Evolutionary conservation across 768 basidiomycete genomes (phyloP), one percentile per base, ranked within the genome.

Genomic region (Hericium rajendrae): DNA sequence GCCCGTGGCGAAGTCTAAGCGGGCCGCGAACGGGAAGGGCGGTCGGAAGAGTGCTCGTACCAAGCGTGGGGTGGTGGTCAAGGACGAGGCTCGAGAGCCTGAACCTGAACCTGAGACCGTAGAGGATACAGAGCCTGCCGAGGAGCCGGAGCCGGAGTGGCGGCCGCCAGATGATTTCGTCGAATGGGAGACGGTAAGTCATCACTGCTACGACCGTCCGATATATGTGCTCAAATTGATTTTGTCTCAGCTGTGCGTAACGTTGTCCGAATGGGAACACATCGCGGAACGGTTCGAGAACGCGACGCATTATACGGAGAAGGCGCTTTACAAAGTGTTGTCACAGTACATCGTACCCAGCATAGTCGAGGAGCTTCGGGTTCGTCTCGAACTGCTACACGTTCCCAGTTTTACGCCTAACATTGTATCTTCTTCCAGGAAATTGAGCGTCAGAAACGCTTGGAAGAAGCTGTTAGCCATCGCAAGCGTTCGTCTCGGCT

Each of bases 401-500:
- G 32, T 32, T 32, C 32, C 9, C 32, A 32, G 6, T 32, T 10
- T 6, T 8, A 6, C 32, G 6, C 6, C 32, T 32, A 10, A 13
- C 8, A 37, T 28, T 11, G 55, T 51, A 46, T 52, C 48, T 37
- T 16, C 59, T 15, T 48, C 54, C 65, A 89, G 87, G 83, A 87
- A 71, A 71, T 76, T 28, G 80, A 85, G 65, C 77, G 74, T 38
- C 82, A 83, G 66, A 76, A 77, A 22, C 80, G 76, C 13, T 59
- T 88, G 53, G 86, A 90, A 60, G 86, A 88, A 61, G 88, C 89
- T 2, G 72, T 94, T 12, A 79, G 82, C 24, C 88, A 90, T 59
- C 84, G 94, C 58, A 97, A 97, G 69, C 86, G 94, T 22, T 95
- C 93, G 0, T 91, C 91, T 16, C 87, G 94, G 37, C 83, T 97